Base-by-base conservation (phyloP, 768 basidiomycete genomes). In the Serendipita sp. region DNA sequence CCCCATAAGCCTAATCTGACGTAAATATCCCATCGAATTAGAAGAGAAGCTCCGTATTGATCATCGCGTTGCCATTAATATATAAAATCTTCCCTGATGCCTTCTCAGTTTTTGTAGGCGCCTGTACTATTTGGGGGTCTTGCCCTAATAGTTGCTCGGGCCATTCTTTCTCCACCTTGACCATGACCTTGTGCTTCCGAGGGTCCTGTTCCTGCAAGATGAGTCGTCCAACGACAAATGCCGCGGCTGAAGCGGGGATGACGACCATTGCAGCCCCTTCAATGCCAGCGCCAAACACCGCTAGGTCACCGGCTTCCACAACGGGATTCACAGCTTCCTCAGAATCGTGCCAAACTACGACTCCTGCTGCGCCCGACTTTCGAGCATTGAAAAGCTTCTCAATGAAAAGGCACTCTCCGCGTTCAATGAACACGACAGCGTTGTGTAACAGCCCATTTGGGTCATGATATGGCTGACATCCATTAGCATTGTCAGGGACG, bases 381-480 rank as follows among this genome's bases (percentile, higher is more conserved):
- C 79, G 79, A 3, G 92, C 93, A 50, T 78, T 67, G 11, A 83
- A 60, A 15, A 94, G 77, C 74, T 99, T 99, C 67, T 89, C 81
- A 13, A 91, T 73, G 74, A 98, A 97, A 6, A 91, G 86, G 73
- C 95, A 98, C 3, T 78, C 81, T 3, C 95, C 95, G 33, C 95
- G 81, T 48, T 77, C 77, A 15, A 87, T 76, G 11, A 78, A 65
- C 15, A 96, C 71, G 27, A 92, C 71, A 3, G 82, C 77, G 46
- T 77, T 80, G 15, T 66, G 46, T 55, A 79, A 77, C 10, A 75
- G 72, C 67, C 83, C 80, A 3, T 71, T 62, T 44, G 77, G 70
- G n/a, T 46, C 58, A 1, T 72, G 69, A 72, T 84, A 89, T 3
- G 81, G 77, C 3, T 66, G 55, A 69, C 89, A 91, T 3, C 89